phyloP scores from a whole-genome alignment of 768 basidiomycete species.

The Holtermanniella nyarrowii region DNA sequence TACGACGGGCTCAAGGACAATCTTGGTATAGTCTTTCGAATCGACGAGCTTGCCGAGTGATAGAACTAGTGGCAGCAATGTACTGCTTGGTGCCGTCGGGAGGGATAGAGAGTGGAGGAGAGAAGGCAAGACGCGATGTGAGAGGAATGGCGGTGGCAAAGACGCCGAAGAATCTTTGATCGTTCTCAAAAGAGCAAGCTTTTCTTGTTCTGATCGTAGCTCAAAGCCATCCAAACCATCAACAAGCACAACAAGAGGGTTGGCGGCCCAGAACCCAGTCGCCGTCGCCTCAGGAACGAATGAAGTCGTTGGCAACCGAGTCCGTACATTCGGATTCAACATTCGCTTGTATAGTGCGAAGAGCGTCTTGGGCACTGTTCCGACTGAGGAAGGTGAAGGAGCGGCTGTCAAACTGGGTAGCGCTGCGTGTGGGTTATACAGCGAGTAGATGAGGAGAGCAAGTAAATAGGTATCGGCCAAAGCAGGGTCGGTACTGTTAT shows the following conservation, averaged over 20 bases:
- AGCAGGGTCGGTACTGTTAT: conserved; percentile 47
- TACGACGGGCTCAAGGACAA: conserved; percentile 66
- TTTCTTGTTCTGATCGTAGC: conserved; percentile 70
- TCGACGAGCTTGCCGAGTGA: conserved; percentile 64
- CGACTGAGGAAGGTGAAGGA: conserved; percentile 64
- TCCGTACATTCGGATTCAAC: conserved; percentile 76
- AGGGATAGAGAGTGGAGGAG: conserved; percentile 45
- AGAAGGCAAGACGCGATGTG: conserved; percentile 77
- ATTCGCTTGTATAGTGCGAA: conserved; percentile 79
- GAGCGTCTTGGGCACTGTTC: conserved; percentile 60
- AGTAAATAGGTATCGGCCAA: conserved; percentile 78
- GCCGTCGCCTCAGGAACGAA: conserved; percentile 58
- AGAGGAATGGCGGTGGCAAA: conserved; percentile 76
- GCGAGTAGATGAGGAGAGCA: conserved; percentile 68
- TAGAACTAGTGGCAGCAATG: conserved; percentile 73
- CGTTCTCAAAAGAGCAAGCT: conserved; percentile 57
- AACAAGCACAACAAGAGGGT: conserved; percentile 75
- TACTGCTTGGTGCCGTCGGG: conserved; percentile 45
- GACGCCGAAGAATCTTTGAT: conserved; percentile 61
- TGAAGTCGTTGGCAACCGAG: conserved; percentile 60
- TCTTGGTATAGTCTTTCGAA: conserved; percentile 52
- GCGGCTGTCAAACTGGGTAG: conserved; percentile 61
- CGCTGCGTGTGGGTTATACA: conserved; percentile 79
- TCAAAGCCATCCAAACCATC: conserved; percentile 75
- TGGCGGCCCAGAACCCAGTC: conserved; percentile 67